Base-by-base conservation (phyloP, 129 eudicot genomes). In the Flaveria linearis region DNA sequence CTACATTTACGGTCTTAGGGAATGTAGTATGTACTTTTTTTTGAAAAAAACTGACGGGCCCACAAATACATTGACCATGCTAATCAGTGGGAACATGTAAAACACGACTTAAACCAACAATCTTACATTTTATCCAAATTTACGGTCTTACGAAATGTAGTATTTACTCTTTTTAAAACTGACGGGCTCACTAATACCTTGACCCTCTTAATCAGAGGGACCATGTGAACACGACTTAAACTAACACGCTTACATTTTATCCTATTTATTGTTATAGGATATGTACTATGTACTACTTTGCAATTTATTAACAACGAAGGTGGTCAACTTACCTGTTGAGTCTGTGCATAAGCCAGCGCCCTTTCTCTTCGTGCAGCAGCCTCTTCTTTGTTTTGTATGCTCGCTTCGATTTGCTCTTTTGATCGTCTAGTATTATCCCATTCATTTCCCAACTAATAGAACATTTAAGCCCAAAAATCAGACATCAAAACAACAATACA, bases 311-410 rank as follows among this genome's bases (percentile, higher is more conserved):
- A 25, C 17, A 5, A 60, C 12, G 42, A 52, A 23, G 42, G 57
- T 4, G 47, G 15, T 55, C 15, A 41, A 42, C 3, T 51, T 79
- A 83, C 87, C 74, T 83, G 87, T 30, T 84, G 78, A 69, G 84
- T 74, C 20, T 79, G 83, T 9, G 87, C 84, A 80, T 80, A 84
- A 45, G 84, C 76, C 22, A 84, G 58, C 13, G 82, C 87, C 28
- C 78, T 33, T 76, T 84, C 84, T 55, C 87, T 77, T 75, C 81
- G 76, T 60, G 83, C 76, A 58, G 82, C 15, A 42, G 87, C 87
- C 55, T 80, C 84, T 57, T 75, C 68, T 68, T 46, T 71, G 75
- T 72, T 52, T 18, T 66, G 82, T 4, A 80, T 5, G 57, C 76
- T 83, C 2, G 82, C 84, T 52, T 79, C 81, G 4, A 83, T 56